phyloP scores from a whole-genome alignment of 179 eudicot genomes.

The Amaranthus tricolor region DNA sequence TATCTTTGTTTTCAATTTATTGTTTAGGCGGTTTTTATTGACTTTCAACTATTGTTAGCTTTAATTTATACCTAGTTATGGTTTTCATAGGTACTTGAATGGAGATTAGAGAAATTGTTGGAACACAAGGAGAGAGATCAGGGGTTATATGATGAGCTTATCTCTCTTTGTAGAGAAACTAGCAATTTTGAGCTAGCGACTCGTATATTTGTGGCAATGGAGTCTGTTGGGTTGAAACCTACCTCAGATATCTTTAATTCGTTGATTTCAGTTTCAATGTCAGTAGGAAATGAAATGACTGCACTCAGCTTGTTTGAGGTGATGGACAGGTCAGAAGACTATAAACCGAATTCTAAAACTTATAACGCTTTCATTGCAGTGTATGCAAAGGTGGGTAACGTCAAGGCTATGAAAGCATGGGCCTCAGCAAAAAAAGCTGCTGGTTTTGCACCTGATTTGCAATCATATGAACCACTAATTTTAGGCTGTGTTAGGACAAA shows the following conservation, averaged over 20 bases:
- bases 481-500: slow-evolving; percentile 35
- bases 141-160: slow-evolving; percentile 37
- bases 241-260: slow-evolving; percentile 42
- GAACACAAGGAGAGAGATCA: slow-evolving; percentile 26
- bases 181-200: slow-evolving; percentile 38
- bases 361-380: slow-evolving; percentile 42
- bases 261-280: slow-evolving; percentile 38
- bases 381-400: slow-evolving; percentile 41
- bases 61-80: slow-evolving; percentile 21
- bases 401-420: slow-evolving; percentile 45
- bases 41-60: background rate
- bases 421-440: slow-evolving; percentile 32
- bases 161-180: slow-evolving; percentile 42
- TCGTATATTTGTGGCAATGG: slow-evolving; percentile 46
- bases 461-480: slow-evolving; percentile 42
- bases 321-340: slow-evolving; percentile 46
- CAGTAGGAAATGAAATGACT: slow-evolving; percentile 40
- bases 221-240: slow-evolving; percentile 37
- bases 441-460: slow-evolving; percentile 43
- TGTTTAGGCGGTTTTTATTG: background rate
- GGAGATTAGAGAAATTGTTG: slow-evolving; percentile 54
- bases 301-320: slow-evolving; percentile 55
- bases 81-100: slow-evolving; percentile 47
- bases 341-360: slow-evolving; percentile 43
- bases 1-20: background rate